phyloP scores from a whole-genome alignment of 495 filamentous ascomycete species.

The Penicillium psychrofluorescens region DNA sequence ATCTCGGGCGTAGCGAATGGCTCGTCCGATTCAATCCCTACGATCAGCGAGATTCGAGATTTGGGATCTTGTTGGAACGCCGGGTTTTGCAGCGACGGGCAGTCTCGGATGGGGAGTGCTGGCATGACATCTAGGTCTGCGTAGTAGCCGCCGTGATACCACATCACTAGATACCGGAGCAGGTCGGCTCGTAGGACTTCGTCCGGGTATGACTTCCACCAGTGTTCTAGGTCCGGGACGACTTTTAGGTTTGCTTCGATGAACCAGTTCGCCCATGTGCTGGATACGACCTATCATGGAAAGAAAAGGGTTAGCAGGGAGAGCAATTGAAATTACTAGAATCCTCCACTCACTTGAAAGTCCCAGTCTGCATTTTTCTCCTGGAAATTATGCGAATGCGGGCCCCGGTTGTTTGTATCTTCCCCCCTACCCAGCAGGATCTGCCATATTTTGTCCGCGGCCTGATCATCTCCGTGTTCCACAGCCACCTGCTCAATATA shows the following conservation, averaged over 20 bases:
- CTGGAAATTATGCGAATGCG: conserved; percentile 23
- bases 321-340: too few species aligned
- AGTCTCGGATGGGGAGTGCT: conserved; percentile 11
- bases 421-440: conserved; percentile 12
- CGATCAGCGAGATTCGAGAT: conserved; percentile 16
- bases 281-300: conserved; percentile 8
- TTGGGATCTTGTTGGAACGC: not conserved
- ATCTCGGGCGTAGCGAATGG: conserved; percentile 25
- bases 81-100: conserved; percentile 8
- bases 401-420: conserved; percentile 11
- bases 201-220: conserved; percentile 18
- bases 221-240: conserved; percentile 10
- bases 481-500: too few species aligned
- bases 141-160: conserved; percentile 37
- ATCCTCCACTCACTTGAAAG: too few species aligned
- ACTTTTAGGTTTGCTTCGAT: conserved; percentile 3
- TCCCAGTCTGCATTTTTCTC: conserved; percentile 10
- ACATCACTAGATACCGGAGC: conserved; percentile 33
- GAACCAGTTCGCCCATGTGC: conserved; percentile 9
- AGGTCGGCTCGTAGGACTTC: conserved; percentile 31
- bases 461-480: conserved; percentile 1
- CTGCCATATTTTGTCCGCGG: conserved; percentile 27
- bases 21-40: conserved; percentile 36
- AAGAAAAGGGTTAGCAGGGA: too few species aligned
- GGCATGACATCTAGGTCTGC: conserved; percentile 34